Evolutionary conservation across 306 rosid genomes (phyloP), one percentile per base, ranked within the genome.

Genomic region (Leucaena leucocephala): DNA sequence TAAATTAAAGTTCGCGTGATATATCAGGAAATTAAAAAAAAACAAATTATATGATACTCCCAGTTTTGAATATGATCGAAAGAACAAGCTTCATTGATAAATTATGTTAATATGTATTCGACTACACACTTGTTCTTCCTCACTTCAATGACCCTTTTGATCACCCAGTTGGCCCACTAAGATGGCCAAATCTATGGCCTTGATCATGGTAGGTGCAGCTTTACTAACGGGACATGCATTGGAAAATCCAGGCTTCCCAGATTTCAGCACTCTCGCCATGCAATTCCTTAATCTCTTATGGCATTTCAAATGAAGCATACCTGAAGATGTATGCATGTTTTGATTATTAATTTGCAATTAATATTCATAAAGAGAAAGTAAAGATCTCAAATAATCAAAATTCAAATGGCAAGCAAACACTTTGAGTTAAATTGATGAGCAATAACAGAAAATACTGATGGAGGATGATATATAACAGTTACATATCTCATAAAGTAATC

Each of bases 201-300:
- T 88, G 42, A 87, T 86, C 97, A 92, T 94, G 11, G 91, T 92
- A 13, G 97, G 83, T 58, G 84, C 89, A 59, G 91, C 90, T 5
- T 59, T 82, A 46, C 82, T 82, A 39, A 77, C 72, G 8, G 97
- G 97, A 78, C 95, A 92, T 58, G 70, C 81, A 63, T 73, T 45
- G 0, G 98, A 91, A 83, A 92, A 94, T 72, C 98, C 97, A 74
- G 12, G 78, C 82, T 86, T 91, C 13, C 98, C 95, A 22, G 97
- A 89, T 55, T 87, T 87, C 7, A 64, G 82, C 50, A 65, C 93
- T 83, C 33, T 87, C 78, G 17, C 86, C 13, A 94, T 86, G 78
- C 97, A 94, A 14, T 54, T 85, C 91, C 82, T 91, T 48, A 94
- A 86, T 86, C 71, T 87, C 79, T 52, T 46, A 10, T 92, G 97